Conservation (phyloP, 768 basidiomycete genomes). For the Boletus eberwhitei region DNA sequence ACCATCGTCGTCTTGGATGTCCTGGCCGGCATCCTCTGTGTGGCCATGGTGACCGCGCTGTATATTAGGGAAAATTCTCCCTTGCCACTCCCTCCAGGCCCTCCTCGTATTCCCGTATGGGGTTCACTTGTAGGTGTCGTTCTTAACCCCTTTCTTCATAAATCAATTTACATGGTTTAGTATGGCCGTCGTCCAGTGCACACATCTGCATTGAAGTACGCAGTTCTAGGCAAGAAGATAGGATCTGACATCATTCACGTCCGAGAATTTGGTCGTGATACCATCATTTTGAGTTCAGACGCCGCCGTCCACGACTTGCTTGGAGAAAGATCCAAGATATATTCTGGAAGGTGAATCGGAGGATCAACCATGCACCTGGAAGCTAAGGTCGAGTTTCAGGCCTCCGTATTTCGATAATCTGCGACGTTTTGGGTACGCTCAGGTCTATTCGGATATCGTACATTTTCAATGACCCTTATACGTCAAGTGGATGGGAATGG, state of each 20-base stretch:
- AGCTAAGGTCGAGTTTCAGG: neutral
- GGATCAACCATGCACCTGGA: neutral
- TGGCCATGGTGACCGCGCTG: neutral
- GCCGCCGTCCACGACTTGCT: neutral
- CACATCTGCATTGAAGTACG: constrained; percentile 5
- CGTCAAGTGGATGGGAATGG: constrained; percentile 5
- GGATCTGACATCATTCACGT: constrained; percentile 3
- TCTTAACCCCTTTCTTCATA: neutral
- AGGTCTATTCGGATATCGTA: neutral
- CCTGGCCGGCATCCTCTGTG: neutral
- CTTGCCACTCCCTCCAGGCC: constrained; percentile 1
- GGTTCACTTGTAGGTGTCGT: constrained; percentile 1
- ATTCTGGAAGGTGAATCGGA: constrained; percentile 1
- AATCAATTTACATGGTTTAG: neutral
- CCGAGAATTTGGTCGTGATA: constrained; percentile 3
- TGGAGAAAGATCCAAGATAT: constrained; percentile 4
- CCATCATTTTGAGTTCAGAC: constrained; percentile 1
- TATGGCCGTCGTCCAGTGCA: constrained; percentile 17
- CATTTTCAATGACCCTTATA: neutral
- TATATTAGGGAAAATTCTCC: neutral
- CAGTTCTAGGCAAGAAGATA: neutral
- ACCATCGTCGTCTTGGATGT: neutral
- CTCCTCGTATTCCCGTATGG: neutral
- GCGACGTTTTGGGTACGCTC: constrained; percentile 4
- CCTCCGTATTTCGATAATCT: constrained; percentile 1